Evolutionary conservation across 257 asterid genomes (phyloP), one percentile per base, ranked within the genome.

Genomic region (Pogostemon cablin): DNA sequence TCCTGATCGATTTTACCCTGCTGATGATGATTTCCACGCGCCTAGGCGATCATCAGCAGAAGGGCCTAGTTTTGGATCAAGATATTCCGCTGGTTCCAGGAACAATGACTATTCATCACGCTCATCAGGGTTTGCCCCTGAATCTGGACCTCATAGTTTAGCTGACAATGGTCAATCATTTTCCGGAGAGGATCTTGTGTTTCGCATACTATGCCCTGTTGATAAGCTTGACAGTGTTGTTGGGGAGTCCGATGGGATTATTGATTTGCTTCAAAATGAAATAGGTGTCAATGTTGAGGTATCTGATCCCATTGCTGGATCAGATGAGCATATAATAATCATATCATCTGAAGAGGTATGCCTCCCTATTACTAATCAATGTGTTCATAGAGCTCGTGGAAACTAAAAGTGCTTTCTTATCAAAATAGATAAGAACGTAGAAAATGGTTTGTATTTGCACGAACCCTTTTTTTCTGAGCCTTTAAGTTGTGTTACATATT

Each of bases 311-410:
- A 77, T 90, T 73, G 64, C 82, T 50, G 90, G 95, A 65, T 80
- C 88, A 47, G 79, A 90, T 15, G 96, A 93, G 80, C 90, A 76
- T 75, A 65, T 91, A 65, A 83, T 93, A 52, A 82, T 78, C 77
- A 83, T 93, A 69, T 81, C 88, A 38, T 90, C 98, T 34, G 95
- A 90, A 59, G 97, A 93, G 96, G 98, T 93, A 82, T 34, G 67
- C 73, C 61, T 74, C 58, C 65, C 39, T 61, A 32, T 25, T 67
- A 57, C 53, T 56, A 35, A 34, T 49, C 35, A 54, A 55, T 68
- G 52, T 55, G 17, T 66, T 65, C 10, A 20, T 47, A 35, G 4
- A 41, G 5, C 3, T 54, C 15, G 10, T 43, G 47, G 32, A 25
- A 25, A 25, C 32, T 25, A 25, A 25, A 40, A 41, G 67, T 40